These are phyloP conservation scores for Pseudomonodictys pantanalensis DNA, from an alignment of 495 filamentous ascomycete species.

Conservation along the genomic window DNA sequence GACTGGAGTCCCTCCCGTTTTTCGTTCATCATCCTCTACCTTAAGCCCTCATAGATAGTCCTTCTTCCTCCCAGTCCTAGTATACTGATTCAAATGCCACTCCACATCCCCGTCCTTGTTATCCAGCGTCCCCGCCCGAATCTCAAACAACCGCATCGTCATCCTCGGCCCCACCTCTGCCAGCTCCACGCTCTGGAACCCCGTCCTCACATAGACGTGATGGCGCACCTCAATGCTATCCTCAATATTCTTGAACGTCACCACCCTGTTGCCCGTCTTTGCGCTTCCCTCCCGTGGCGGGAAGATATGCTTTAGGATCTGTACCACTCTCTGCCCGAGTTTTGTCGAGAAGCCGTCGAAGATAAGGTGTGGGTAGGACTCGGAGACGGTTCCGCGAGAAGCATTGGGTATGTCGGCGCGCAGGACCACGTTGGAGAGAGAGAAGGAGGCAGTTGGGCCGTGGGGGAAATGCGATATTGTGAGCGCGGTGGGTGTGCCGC, in stretches of 20 bases:
- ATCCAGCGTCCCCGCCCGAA: constrained; percentile 87
- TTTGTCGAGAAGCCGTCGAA: constrained; percentile 89
- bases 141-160: constrained; percentile 95
- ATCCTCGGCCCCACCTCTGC: constrained; percentile 94
- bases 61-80: constrained; percentile 86
- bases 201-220: constrained; percentile 79
- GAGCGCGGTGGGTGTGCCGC: constrained; percentile 86
- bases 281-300: constrained; percentile 76
- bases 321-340: constrained; percentile 80
- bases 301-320: constrained; percentile 92
- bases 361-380: constrained; percentile 90
- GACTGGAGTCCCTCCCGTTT: neutral
- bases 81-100: constrained; percentile 94
- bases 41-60: constrained; percentile 68
- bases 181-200: constrained; percentile 80
- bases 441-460: constrained; percentile 87
- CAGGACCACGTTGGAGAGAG: constrained; percentile 89
- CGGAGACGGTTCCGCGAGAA: constrained; percentile 83
- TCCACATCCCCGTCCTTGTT: constrained; percentile 96
- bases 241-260: constrained; percentile 93
- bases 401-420: constrained; percentile 90
- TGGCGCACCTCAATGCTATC: constrained; percentile 86
- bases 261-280: constrained; percentile 82
- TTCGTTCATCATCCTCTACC: neutral
- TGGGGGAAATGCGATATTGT: constrained; percentile 91